phyloP scores from a whole-genome alignment of 2,329 filamentous ascomycete genomes.

The Colletotrichum sp. region DNA sequence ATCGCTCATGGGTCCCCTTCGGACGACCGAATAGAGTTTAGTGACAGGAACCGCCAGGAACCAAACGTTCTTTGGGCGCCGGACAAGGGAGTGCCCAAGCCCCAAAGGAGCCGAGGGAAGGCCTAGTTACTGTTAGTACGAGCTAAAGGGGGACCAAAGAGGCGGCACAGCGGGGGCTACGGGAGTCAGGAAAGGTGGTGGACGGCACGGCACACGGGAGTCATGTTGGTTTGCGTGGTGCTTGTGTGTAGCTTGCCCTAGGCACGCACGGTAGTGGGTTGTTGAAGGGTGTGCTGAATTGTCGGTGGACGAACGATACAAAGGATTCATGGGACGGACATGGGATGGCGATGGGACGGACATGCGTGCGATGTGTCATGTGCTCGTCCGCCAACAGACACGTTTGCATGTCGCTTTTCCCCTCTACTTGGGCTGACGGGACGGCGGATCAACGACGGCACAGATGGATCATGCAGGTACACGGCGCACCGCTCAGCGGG shows the following conservation, averaged over 20 bases:
- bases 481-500: not conserved
- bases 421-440: not conserved
- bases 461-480: constrained; percentile 11
- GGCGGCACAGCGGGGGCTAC: not conserved
- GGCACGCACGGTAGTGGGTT: not conserved
- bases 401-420: not conserved
- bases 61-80: constrained; percentile 11
- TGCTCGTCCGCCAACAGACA: not conserved
- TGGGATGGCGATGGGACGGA: not conserved
- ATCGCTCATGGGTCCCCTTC: constrained; percentile 12
- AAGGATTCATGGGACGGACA: not conserved
- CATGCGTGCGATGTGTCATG: not conserved
- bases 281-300: not conserved
- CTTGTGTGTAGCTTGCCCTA: not conserved
- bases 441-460: not conserved
- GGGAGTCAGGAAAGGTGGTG: not conserved
- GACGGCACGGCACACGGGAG: not conserved
- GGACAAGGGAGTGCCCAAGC: not conserved
- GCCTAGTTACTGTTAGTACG: not conserved
- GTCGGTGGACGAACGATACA: not conserved
- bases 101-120: not conserved
- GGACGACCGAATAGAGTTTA: constrained; percentile 7
- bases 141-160: not conserved
- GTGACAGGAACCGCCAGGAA: constrained; percentile 17
- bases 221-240: not conserved